Conservation (phyloP, 2,329 filamentous ascomycete genomes). For the Pseudogymnoascus sp. region DNA sequence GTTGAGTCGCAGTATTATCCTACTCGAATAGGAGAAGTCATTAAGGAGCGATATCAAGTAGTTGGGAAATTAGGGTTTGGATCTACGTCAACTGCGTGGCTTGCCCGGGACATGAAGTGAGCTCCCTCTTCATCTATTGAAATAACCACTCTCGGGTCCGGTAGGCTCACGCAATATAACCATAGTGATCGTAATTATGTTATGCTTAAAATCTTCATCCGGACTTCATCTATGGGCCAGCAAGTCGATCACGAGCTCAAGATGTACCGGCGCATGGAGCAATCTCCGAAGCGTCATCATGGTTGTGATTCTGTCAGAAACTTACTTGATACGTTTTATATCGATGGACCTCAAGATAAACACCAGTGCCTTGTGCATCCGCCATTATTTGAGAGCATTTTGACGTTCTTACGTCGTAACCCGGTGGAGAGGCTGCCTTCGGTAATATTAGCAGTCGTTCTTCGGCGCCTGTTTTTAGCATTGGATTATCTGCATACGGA, state of each 20-base stretch:
- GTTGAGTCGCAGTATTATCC: constrained; percentile 13
- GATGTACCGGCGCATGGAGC: constrained; percentile 35
- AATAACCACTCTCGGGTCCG: constrained; percentile 12
- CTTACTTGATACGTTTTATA: constrained; percentile 32
- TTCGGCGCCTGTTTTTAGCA: constrained; percentile 34
- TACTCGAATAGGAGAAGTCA: constrained; percentile 14
- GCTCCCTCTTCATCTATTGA: constrained; percentile 11
- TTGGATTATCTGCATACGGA: constrained; percentile 38
- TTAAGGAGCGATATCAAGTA: constrained; percentile 16
- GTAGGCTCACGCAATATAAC: constrained; percentile 5
- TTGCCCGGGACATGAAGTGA: constrained; percentile 16
- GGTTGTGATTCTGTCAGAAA: constrained; percentile 27
- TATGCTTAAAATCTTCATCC: constrained; percentile 17
- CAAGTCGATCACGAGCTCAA: constrained; percentile 28
- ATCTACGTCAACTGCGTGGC: constrained; percentile 18
- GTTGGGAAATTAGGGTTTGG: constrained; percentile 18
- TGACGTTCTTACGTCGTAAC: constrained; percentile 25
- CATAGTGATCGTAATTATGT: constrained; percentile 16
- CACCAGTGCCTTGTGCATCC: constrained; percentile 33
- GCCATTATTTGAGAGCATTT: constrained; percentile 24
- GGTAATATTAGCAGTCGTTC: constrained; percentile 28
- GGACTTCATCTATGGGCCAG: constrained; percentile 10
- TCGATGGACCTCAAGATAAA: constrained; percentile 28
- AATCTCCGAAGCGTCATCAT: constrained; percentile 22
- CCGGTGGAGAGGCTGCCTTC: constrained; percentile 30